Base-by-base conservation (phyloP, 306 rosid genomes). In the Dalbergia cultrata region DNA sequence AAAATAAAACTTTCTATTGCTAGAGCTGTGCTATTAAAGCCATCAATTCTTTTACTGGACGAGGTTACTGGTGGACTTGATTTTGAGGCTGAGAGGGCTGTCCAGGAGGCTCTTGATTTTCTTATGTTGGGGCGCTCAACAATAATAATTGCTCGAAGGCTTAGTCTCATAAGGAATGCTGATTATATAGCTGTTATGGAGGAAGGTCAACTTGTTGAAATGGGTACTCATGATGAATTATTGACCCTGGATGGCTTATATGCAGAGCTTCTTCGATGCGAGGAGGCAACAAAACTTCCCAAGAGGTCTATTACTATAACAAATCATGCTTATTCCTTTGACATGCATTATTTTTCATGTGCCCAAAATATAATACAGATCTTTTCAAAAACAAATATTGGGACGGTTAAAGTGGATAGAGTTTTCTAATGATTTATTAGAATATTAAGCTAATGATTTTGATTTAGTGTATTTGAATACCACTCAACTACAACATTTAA, bases 61-160 rank as follows among this genome's bases (percentile, higher is more conserved):
- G 98, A 95, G 86, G 98, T 95, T 64, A 95, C 98, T 65, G 98
- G 98, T 53, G 98, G 98, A 74, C 97, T 95, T 85, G 98, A 95
- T 89, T 95, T 95, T 87, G 97, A 95, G 87, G 98, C 98, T 70
- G 98, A 95, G 91, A 95, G 84, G 79, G 89, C 92, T 74, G 98
- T 95, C 72, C 98, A 95, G 80, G 97, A 90, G 84, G 94, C 97
- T 85, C 86, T 95, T 64, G 97, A 92, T 90, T 85, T 92, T 71
- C 97, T 95, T 70, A 95, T 95, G 98, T 82, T 95, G 84, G 98
- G 98, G 61, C 97, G 98, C 75, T 95, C 98, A 67, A 95, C 98
- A 66, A 91, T 95, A 84, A 95, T 93, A 78, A 95, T 95, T 89
- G 98, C 97, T 84, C 91, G 98, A 58, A 87, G 98, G 86, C 98